Evolutionary conservation across 2,329 filamentous ascomycete genomes (phyloP), one percentile per base, ranked within the genome.

Genomic region (Colletotrichum sp.): DNA sequence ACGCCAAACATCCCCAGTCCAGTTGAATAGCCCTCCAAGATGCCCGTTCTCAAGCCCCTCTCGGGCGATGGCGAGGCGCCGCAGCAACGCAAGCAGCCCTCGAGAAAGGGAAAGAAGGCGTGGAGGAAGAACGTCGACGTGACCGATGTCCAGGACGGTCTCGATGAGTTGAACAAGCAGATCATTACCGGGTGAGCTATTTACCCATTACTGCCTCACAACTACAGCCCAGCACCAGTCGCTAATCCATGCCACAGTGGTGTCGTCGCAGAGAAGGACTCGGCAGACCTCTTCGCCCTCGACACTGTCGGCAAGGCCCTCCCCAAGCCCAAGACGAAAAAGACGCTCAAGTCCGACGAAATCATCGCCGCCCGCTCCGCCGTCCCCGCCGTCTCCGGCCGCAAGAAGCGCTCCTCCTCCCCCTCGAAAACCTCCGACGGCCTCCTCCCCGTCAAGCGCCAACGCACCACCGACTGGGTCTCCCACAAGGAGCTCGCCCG

Each of bases 71-170:
- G 86, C 15, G 86, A 89, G 43, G 94, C 95, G 21, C 96, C 96
- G 13, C 92, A 93, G 78, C 95, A 98, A 79, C 93, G 94, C 86
- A 96, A 92, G 78, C 97, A 99, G 85, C 92, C 96, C 30, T 99
- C 96, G 7, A 91, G 97, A 83, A 99, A 99, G 85, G 97, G 98
- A 81, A 99, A 99, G 87, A 99, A 98, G 88, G 96, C 97, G 36
- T 99, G 97, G 97, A 92, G 97, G 82, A 99, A 99, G 85, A 98
- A 99, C 87, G 95, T 99, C 85, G 95, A 99, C 86, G 92, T 99
- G 77, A 94, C 95, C 32, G 93, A 98, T 77, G 92, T 99, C 30
- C 91, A 96, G 81, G 87, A 94, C 70, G 97, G 97, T 76, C 91
- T 99, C 39, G 93, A 96, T 78, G 90, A 94, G 81, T 88, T 98